phyloP scores from a whole-genome alignment of 768 basidiomycete genomes.

The Lentinus tigrinus region DNA sequence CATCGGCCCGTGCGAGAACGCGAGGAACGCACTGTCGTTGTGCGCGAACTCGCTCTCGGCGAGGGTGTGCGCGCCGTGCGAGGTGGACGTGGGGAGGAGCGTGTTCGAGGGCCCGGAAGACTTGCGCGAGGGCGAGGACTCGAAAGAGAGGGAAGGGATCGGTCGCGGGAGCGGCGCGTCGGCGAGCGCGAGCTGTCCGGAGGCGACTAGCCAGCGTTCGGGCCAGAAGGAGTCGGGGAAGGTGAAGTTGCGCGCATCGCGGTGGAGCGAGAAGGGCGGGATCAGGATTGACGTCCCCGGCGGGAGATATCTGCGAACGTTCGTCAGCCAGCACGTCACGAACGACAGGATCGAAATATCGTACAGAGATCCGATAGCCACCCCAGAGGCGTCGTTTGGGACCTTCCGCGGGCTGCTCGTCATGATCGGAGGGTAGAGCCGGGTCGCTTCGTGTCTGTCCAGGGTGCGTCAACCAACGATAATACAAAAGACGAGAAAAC shows the following conservation, averaged over 20 bases:
- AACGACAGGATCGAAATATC: neutral
- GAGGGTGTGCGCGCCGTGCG: neutral
- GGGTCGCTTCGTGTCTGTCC: constrained; percentile 43
- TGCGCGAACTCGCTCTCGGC: constrained; percentile 4
- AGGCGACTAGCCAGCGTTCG: constrained; percentile 40
- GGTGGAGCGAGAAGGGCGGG: constrained; percentile 42
- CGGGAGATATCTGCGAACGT: constrained; percentile 32
- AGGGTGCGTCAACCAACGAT: constrained; percentile 33
- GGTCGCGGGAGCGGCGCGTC: neutral
- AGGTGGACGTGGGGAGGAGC: too few relatives aligned
- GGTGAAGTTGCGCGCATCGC: constrained; percentile 44
- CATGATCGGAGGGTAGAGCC: constrained; percentile 42
- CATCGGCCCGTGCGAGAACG: constrained; percentile 47
- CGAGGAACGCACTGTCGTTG: constrained; percentile 36
- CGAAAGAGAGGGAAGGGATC: neutral
- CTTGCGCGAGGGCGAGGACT: neutral
- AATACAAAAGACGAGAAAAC: neutral
- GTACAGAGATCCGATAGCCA: constrained; percentile 34
- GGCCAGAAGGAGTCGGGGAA: constrained; percentile 41
- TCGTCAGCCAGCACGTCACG: neutral
- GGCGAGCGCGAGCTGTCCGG: neutral
- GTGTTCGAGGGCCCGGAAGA: neutral
- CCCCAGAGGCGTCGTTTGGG: constrained; percentile 27
- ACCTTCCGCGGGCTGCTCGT: constrained; percentile 39
- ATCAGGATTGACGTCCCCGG: constrained; percentile 35